phyloP scores from a whole-genome alignment of 1,139 yeast species.

The Geotrichum bryndzae region DNA sequence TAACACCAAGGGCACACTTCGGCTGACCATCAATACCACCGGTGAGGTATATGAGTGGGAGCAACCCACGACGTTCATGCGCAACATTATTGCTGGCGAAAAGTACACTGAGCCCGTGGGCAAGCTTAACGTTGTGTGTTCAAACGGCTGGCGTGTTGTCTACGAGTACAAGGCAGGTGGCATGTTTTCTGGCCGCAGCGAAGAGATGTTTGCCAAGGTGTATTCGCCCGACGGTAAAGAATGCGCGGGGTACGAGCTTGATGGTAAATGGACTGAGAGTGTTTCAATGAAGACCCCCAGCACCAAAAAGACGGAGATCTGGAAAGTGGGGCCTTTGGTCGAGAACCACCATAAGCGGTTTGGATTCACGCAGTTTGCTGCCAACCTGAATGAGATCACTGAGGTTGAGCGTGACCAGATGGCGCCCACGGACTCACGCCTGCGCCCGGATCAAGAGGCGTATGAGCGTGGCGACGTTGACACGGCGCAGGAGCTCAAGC shows the following conservation, averaged over 20 bases:
- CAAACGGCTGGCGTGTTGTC: conserved; percentile 60
- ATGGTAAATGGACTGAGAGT: conserved; percentile 68
- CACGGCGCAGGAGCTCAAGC: conserved; percentile 63
- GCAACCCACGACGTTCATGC: conserved; percentile 75
- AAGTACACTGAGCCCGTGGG: conserved; percentile 88
- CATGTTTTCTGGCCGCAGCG: conserved; percentile 85
- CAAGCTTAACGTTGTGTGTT: conserved; percentile 58
- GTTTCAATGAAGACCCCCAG: conserved; percentile 21
- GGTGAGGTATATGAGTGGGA: conserved; percentile 75
- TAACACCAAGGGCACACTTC: conserved; percentile 62
- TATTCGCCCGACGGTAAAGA: conserved; percentile 37
- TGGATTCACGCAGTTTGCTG: conserved; percentile 82
- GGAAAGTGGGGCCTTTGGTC: conserved; percentile 66
- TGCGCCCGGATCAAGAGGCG: conserved; percentile 74
- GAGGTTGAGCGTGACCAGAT: conserved; percentile 54
- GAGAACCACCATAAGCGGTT: conserved; percentile 55
- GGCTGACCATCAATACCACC: conserved; percentile 48
- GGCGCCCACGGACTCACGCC: conserved; percentile 84
- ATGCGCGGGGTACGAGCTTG: conserved; percentile 39
- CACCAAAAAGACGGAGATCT: conserved; percentile 36
- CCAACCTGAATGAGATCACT: conserved; percentile 74
- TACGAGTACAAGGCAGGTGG: conserved; percentile 67
- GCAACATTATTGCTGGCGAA: conserved; percentile 90
- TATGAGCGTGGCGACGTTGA: conserved; percentile 68
- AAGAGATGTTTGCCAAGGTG: conserved; percentile 59